A percentile compares a stretch with the other conserved stretches of the same genome.
Evolutionary conservation across 805 yeast genomes (phyloP).

Genomic region (Ogataea paraovalis): DNA sequence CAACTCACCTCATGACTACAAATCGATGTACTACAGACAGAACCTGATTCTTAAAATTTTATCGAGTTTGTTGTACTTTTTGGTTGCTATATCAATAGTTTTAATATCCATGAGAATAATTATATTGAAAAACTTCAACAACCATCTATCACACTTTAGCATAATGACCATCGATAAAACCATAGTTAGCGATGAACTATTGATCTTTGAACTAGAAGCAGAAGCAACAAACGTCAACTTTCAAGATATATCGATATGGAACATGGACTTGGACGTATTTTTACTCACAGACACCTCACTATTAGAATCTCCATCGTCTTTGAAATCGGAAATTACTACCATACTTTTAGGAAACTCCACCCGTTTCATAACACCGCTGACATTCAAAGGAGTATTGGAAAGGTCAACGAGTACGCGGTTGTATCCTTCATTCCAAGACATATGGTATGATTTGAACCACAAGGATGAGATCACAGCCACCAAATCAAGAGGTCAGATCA

Average conservation of each 20-base stretch:
- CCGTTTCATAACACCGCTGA: constrained; percentile 29
- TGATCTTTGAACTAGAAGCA: constrained; percentile 30
- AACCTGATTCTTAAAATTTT: constrained; percentile 18
- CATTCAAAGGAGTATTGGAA: constrained; percentile 26
- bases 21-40: constrained; percentile 25
- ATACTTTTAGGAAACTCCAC: constrained; percentile 31
- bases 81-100: constrained; percentile 8
- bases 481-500: constrained; percentile 29
- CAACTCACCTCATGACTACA: constrained; percentile 33
- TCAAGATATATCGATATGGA: constrained; percentile 31
- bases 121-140: constrained; percentile 25
- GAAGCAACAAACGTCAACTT: constrained; percentile 25
- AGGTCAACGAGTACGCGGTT: constrained; percentile 5
- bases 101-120: constrained; percentile 17
- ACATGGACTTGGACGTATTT: constrained; percentile 32
- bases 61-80: constrained; percentile 12
- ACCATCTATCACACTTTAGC: constrained; percentile 22
- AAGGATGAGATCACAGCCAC: constrained; percentile 8
- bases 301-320: constrained; percentile 4
- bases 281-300: constrained; percentile 23
- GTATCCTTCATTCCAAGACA: constrained; percentile 11
- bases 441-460: constrained; percentile 23
- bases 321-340: constrained; percentile 27
- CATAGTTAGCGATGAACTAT: constrained; percentile 29
- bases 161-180: constrained; percentile 25